These are phyloP conservation scores for Vaccinium darrowii DNA, from an alignment of 148 eudicot species.

Conservation along the genomic window DNA sequence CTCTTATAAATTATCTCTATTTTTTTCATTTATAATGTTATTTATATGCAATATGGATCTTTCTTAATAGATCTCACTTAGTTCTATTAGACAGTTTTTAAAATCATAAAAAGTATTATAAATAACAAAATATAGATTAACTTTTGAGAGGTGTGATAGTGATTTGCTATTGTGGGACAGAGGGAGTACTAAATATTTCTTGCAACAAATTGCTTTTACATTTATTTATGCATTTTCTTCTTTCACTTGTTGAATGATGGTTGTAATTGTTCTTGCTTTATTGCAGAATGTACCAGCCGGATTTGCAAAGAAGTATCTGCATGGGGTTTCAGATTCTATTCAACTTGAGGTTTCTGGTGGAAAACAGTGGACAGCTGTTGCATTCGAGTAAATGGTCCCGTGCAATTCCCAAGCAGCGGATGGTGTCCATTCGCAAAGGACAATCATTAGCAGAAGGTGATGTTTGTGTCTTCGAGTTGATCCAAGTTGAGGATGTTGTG, in stretches of 20 bases:
- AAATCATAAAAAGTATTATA: too few relatives aligned
- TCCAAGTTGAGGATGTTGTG: conserved; percentile 7
- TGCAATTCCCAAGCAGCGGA: background rate
- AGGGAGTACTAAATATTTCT: background rate
- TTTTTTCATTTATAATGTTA: too few relatives aligned
- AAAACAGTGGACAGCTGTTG: background rate
- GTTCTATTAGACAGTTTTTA: too few relatives aligned
- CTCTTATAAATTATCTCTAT: too few relatives aligned
- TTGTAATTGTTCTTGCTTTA: background rate
- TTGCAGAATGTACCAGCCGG: background rate
- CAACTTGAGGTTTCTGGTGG: conserved; percentile 11
- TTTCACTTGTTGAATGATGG: background rate
- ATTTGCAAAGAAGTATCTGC: background rate
- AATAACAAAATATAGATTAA: too few relatives aligned
- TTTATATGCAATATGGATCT: too few relatives aligned
- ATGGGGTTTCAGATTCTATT: background rate
- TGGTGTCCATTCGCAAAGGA: conserved; percentile 5
- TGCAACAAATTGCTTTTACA: background rate
- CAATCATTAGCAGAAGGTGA: conserved; percentile 16
- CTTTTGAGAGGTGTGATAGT: too few relatives aligned
- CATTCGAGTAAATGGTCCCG: background rate
- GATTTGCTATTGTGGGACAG: too few relatives aligned
- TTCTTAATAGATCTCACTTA: too few relatives aligned
- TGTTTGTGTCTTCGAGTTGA: conserved; percentile 31
- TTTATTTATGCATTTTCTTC: background rate